These are phyloP conservation scores for Pseudozyma sp. DNA, from an alignment of 1,284 basidiomycete species.

Conservation along the genomic window DNA sequence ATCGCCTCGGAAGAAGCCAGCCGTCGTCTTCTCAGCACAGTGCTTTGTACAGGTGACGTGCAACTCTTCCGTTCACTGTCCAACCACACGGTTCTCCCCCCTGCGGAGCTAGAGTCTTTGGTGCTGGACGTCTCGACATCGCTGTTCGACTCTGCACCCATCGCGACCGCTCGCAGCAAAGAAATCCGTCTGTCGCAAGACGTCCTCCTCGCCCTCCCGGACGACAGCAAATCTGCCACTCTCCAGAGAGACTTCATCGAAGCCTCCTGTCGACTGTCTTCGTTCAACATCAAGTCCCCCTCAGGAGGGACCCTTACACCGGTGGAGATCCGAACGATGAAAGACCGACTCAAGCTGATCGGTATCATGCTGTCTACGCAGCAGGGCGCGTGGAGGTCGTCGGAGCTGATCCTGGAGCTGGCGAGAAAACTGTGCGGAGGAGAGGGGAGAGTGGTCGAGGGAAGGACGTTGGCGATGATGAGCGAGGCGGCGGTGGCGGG, in stretches of 20 bases:
- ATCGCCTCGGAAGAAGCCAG: neutral
- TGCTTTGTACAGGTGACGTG: conserved; percentile 30
- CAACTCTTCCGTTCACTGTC: conserved; percentile 33
- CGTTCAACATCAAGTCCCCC: conserved; percentile 42
- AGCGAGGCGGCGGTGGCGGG: conserved; percentile 33
- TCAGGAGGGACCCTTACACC: conserved; percentile 21
- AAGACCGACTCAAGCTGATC: conserved; percentile 37
- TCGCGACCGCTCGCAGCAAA: conserved; percentile 24
- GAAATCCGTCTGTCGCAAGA: conserved; percentile 30
- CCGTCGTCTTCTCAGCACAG: conserved; percentile 8
- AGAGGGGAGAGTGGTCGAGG: conserved; percentile 16
- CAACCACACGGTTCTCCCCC: neutral
- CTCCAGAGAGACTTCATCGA: conserved; percentile 44
- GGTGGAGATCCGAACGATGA: conserved; percentile 26
- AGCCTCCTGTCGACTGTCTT: conserved; percentile 42
- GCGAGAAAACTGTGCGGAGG: conserved; percentile 19
- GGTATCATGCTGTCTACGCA: conserved; percentile 24
- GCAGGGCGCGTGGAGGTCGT: conserved; percentile 37
- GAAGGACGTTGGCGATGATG: conserved; percentile 43
- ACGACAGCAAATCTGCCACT: neutral
- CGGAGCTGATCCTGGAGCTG: conserved; percentile 43
- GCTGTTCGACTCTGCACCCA: conserved; percentile 27
- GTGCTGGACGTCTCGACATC: conserved; percentile 28
- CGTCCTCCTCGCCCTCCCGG: conserved; percentile 20
- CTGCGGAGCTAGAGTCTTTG: conserved; percentile 17